phyloP scores from a whole-genome alignment of 345 rosid species.

The Gynandropsis gynandra region DNA sequence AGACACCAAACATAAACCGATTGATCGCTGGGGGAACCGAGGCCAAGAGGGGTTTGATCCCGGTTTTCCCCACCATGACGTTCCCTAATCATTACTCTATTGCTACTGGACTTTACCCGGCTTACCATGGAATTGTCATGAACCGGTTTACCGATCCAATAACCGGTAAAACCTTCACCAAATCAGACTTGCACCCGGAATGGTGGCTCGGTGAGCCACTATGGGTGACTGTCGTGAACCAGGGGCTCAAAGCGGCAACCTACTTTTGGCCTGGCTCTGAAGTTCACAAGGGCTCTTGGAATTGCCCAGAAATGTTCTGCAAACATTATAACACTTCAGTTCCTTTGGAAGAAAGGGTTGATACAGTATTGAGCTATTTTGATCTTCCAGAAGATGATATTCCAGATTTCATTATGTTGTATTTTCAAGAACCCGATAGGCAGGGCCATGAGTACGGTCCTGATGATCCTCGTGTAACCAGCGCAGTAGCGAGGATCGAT shows the following conservation, averaged over 20 bases:
- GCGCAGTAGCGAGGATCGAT: conserved; percentile 51
- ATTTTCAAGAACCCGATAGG: conserved; percentile 83
- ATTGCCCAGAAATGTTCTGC: conserved; percentile 57
- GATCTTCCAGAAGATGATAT: conserved; percentile 52
- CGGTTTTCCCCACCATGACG: conserved; percentile 81
- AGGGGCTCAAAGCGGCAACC: conserved; percentile 64
- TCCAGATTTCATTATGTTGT: conserved; percentile 56
- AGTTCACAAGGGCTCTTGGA: conserved; percentile 77
- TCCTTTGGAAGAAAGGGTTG: conserved; percentile 67
- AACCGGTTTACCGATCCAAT: conserved; percentile 60
- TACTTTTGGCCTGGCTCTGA: conserved; percentile 94
- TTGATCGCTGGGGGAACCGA: conserved; percentile 73
- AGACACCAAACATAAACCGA: conserved; percentile 68
- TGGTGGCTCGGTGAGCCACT: conserved; percentile 97
- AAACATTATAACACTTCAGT: conserved; percentile 45
- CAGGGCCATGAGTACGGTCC: conserved; percentile 78
- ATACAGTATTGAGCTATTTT: conserved; percentile 54
- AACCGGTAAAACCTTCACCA: conserved; percentile 43
- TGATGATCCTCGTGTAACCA: conserved; percentile 64
- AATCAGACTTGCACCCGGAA: conserved; percentile 56
- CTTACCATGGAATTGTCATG: conserved; percentile 67
- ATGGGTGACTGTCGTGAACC: conserved; percentile 83
- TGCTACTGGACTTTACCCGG: conserved; percentile 90
- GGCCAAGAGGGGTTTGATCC: conserved; percentile 75
- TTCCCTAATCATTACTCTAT: conserved; percentile 92